Conservation (phyloP, 2,329 filamentous ascomycete genomes). For the Ustulina deusta region DNA sequence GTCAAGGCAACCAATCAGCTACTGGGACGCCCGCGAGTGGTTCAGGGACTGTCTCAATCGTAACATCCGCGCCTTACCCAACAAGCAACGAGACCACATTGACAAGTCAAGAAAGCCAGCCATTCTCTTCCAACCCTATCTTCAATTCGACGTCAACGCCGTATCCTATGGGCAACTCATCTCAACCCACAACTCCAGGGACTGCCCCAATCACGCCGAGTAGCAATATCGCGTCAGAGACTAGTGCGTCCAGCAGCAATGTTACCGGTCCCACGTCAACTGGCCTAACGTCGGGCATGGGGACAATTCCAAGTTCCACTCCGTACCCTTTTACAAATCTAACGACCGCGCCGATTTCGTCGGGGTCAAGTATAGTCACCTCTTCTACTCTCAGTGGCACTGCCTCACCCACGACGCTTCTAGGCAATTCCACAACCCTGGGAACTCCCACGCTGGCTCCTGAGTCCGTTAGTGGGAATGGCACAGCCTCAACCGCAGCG, state of each 20-base stretch:
- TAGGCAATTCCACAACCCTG: slow-evolving; percentile 13
- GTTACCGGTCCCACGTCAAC: background rate
- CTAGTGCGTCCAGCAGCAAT: background rate
- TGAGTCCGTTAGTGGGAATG: slow-evolving; percentile 11
- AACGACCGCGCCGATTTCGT: slow-evolving; percentile 7
- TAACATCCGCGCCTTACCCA: slow-evolving; percentile 11
- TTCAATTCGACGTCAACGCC: background rate
- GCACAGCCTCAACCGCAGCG: background rate
- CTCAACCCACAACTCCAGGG: slow-evolving; percentile 3
- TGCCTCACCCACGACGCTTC: background rate
- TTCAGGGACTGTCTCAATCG: slow-evolving; percentile 15
- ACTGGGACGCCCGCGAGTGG: slow-evolving; percentile 13
- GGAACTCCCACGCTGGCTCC: slow-evolving; percentile 4
- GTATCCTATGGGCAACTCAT: slow-evolving; percentile 21
- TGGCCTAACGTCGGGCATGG: slow-evolving; percentile 9
- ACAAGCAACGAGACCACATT: slow-evolving; percentile 14
- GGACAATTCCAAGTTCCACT: slow-evolving; percentile 2
- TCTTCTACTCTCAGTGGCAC: slow-evolving; percentile 6
- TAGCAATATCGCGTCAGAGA: slow-evolving; percentile 2
- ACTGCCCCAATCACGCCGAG: slow-evolving; percentile 11
- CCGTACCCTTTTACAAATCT: slow-evolving; percentile 18
- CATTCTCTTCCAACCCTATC: background rate
- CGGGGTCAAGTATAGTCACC: background rate
- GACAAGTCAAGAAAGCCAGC: slow-evolving; percentile 10
- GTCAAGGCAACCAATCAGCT: slow-evolving; percentile 29